A percentile compares a stretch with the other conserved stretches of the same genome.
Conservation (phyloP, 805 yeast genomes). For the Candida germanica region DNA sequence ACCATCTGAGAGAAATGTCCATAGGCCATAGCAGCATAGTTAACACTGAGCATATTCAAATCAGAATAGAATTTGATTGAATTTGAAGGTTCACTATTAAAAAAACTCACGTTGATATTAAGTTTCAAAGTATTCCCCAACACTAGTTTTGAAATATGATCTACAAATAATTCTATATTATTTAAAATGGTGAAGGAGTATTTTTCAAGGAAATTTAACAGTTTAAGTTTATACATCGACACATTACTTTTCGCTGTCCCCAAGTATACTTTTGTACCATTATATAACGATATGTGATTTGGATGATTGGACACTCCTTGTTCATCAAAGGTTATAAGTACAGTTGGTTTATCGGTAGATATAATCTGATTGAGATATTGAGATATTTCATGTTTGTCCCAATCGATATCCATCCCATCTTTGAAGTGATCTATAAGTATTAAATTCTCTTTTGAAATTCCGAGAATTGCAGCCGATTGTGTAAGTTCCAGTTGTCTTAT, state of each 20-base stretch:
- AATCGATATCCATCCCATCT: conserved; percentile 66
- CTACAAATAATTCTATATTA: conserved; percentile 37
- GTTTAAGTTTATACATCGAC: conserved; percentile 22
- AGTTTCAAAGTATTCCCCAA: conserved; percentile 29
- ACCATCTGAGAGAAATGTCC: conserved; percentile 91
- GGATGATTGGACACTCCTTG: conserved; percentile 81
- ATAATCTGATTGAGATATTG: conserved; percentile 30
- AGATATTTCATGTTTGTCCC: conserved; percentile 54
- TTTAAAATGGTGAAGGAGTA: conserved; percentile 48
- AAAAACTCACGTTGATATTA: conserved; percentile 38
- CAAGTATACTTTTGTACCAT: conserved; percentile 38
- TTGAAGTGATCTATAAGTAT: conserved; percentile 41
- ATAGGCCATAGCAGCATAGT: conserved; percentile 69
- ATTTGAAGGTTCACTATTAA: conserved; percentile 18
- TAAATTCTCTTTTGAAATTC: conserved; percentile 40
- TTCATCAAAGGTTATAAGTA: conserved; percentile 75
- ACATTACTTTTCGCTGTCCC: background rate
- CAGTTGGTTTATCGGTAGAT: conserved; percentile 15
- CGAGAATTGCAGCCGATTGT: conserved; percentile 53
- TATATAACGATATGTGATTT: conserved; percentile 70
- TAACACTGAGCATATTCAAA: conserved; percentile 37
- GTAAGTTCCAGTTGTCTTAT: conserved; percentile 59
- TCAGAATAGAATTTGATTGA: conserved; percentile 40
- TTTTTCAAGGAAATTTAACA: conserved; percentile 42
- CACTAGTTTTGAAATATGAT: conserved; percentile 30